These are phyloP conservation scores for Polychaeton citri DNA, from an alignment of 2,329 filamentous ascomycete species.

Conservation along the genomic window DNA sequence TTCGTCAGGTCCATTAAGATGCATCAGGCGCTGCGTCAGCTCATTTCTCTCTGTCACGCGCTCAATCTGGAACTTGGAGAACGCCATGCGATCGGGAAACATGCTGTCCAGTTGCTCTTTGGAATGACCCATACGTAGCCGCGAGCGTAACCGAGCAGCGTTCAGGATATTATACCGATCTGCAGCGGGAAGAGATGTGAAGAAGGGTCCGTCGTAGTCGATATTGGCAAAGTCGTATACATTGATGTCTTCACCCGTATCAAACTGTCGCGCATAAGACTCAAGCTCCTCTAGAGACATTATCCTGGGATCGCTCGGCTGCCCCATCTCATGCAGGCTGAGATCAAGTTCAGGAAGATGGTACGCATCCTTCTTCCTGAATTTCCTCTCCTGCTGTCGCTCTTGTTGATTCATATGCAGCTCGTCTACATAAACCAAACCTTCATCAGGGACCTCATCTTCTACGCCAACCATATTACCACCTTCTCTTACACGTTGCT, in stretches of 20 bases:
- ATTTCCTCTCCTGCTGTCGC: conserved; percentile 58
- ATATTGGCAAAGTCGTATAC: conserved; percentile 96
- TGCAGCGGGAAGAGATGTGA: conserved; percentile 73
- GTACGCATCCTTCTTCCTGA: conserved; percentile 87
- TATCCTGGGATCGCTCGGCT: conserved; percentile 81
- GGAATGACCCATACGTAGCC: conserved; percentile 86
- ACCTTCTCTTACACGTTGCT: conserved; percentile 16
- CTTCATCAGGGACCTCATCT: conserved; percentile 55
- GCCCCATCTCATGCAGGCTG: conserved; percentile 73
- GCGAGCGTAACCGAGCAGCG: conserved; percentile 73
- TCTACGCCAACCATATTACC: conserved; percentile 31
- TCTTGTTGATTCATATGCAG: conserved; percentile 67
- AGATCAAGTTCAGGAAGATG: conserved; percentile 77
- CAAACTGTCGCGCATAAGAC: conserved; percentile 84
- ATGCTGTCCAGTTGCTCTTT: conserved; percentile 93
- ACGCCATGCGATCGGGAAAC: conserved; percentile 97
- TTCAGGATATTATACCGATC: conserved; percentile 98
- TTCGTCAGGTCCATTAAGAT: conserved; percentile 77
- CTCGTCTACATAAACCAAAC: conserved; percentile 86
- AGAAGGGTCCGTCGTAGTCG: conserved; percentile 92
- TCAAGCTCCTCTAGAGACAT: conserved; percentile 94
- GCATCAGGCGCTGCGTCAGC: conserved; percentile 87
- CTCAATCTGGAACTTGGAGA: conserved; percentile 93
- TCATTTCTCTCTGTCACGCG: conserved; percentile 85
- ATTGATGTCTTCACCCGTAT: conserved; percentile 77